Evolutionary conservation across 73 alveolate species (phyloP).

Genomic region (Halteria grandinella): DNA sequence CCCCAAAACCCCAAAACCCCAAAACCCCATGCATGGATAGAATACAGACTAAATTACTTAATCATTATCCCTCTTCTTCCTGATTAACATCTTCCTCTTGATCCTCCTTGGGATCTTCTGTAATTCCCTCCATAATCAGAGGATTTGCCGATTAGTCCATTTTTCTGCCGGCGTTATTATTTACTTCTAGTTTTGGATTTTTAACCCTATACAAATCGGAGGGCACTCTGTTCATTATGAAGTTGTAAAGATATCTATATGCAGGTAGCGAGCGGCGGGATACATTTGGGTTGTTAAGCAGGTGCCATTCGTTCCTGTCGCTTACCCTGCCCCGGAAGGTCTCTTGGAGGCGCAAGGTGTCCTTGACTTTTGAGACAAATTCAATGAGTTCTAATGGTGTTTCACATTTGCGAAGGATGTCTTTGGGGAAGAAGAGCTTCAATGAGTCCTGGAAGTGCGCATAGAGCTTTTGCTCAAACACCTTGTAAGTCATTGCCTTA

Average conservation of each 20-base stretch:
- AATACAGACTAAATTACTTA: too few relatives aligned
- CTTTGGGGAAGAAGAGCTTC: conserved; percentile 55
- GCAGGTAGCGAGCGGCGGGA: conserved; percentile 46
- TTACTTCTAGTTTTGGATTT: conserved; percentile 30
- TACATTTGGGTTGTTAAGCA: conserved; percentile 26
- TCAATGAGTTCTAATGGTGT: conserved; percentile 54
- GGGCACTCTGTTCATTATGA: conserved; percentile 66
- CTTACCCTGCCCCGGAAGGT: too few relatives aligned
- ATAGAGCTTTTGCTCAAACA: conserved; percentile 47
- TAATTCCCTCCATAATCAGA: too few relatives aligned
- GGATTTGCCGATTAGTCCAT: too few relatives aligned
- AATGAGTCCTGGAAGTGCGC: conserved; percentile 31
- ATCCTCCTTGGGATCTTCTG: too few relatives aligned
- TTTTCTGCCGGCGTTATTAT: too few relatives aligned
- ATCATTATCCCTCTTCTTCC: too few relatives aligned
- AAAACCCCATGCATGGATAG: too few relatives aligned
- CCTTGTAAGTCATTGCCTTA: not conserved
- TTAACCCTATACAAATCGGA: conserved; percentile 50
- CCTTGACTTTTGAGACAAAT: conserved; percentile 42
- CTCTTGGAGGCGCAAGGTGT: conserved; percentile 25
- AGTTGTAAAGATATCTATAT: conserved; percentile 47
- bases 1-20: too few relatives aligned
- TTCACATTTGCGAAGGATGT: conserved; percentile 17
- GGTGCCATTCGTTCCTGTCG: conserved; percentile 60
- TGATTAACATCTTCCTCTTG: too few relatives aligned